Base-by-base conservation (phyloP, 352 stramenopile genomes). In the Elongisporangium undulatum region DNA sequence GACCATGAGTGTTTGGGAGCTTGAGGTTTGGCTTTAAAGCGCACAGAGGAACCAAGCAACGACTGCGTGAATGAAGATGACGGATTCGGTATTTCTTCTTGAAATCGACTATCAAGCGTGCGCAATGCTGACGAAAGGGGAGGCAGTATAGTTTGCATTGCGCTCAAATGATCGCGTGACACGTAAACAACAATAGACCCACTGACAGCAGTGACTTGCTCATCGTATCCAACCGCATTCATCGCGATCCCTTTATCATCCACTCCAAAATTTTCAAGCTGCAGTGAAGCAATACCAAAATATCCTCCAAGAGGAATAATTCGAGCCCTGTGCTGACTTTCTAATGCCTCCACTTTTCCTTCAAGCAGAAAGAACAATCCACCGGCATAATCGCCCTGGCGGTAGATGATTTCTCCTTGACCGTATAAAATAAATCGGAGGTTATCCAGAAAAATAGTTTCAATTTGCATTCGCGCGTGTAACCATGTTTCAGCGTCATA, bases 351-450 rank as follows among this genome's bases (percentile, higher is more conserved):
- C 2, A 86, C 72, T 10, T 78, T 57, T 2, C 74, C 77, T 58
- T 86, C 77, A 6, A 86, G 56, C 15, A 86, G 58, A 53, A 86
- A 86, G 39, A 81, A 86, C 0, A 86, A 26, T 2, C 77, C 77
- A 17, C 63, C 53, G 0, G 74, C 71, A 52, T 86, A 82, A 52
- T 85, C 76, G 1, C 76, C 76, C 0, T 67, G 59, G 1, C 74
- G 71, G 29, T 88, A 88, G 55, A 88, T 83, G 19, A 86, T 74
- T 55, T 88, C 78, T 1, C 71, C 69, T 45, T 88, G 78, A 1
- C 78, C 78, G 49, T 83, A 88, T 2, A 88, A 64, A 21, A 82
- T 55, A 55, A 88, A 87, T n/a, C 72, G 73, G 9, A 81, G 51
- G 34, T 84, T 87, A 51, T 85, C 72, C 6, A 87, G 55, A 19